Evolutionary conservation across 169 alveolate genomes (phyloP).

Genomic region (Plasmodium gonderi): DNA sequence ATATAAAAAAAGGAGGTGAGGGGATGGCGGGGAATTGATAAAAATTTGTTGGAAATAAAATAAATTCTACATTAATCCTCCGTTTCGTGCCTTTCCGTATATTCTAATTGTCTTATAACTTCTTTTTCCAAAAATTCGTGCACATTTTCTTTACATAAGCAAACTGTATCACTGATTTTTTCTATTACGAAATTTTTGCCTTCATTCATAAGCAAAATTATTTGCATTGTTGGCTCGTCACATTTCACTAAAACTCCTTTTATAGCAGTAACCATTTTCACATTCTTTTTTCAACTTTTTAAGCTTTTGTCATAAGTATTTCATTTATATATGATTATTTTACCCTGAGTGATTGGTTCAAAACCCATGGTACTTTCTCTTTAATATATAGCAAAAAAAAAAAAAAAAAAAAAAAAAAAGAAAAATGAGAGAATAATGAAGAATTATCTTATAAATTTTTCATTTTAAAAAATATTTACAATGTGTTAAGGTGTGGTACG

Average conservation of each 20-base stretch:
- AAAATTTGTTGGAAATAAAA: conserved; percentile 47
- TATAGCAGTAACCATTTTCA: conserved; percentile 72
- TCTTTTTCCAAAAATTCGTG: conserved; percentile 78
- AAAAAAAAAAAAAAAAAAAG: not conserved
- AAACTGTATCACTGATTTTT: conserved; percentile 85
- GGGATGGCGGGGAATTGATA: too few species aligned
- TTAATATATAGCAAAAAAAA: not conserved
- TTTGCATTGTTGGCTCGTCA: conserved; percentile 88
- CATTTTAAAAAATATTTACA: too few species aligned
- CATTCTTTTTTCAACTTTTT: conserved; percentile 4
- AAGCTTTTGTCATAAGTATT: not conserved
- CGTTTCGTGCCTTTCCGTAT: conserved; percentile 69
- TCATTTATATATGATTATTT: not conserved
- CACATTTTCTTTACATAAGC: conserved; percentile 83
- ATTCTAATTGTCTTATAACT: conserved; percentile 62
- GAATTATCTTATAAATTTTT: not conserved
- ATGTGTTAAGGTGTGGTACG: not conserved
- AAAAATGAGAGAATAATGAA: not conserved
- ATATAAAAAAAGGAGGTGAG: conserved; percentile 20
- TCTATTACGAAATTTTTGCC: conserved; percentile 83
- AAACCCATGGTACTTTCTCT: not conserved
- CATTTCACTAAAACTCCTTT: conserved; percentile 76
- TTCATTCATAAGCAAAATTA: conserved; percentile 82
- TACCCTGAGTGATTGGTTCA: not conserved
- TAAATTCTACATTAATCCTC: conserved; percentile 20